Conservation (phyloP, 495 filamentous ascomycete species). For the Penicillium samsonianum region DNA sequence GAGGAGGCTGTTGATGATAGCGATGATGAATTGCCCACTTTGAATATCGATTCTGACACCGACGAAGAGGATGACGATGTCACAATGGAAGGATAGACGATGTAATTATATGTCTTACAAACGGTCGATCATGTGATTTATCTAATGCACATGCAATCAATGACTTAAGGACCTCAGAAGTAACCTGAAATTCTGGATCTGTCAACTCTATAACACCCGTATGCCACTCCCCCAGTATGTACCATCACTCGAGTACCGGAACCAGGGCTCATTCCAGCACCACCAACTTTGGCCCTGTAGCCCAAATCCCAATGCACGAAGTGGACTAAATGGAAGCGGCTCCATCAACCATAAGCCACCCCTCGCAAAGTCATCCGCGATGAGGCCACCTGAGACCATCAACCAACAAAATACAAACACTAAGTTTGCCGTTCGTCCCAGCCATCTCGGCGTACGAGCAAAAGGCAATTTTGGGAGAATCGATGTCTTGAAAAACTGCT, state of each 20-base stretch:
- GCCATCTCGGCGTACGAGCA: slow-evolving; percentile 32
- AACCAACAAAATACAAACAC: slow-evolving; percentile 59
- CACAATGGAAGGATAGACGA: slow-evolving; percentile 31
- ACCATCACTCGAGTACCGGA: slow-evolving; percentile 51
- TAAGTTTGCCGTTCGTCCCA: slow-evolving; percentile 52
- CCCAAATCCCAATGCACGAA: slow-evolving; percentile 56
- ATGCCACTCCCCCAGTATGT: slow-evolving; percentile 69
- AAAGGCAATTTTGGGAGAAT: slow-evolving; percentile 31
- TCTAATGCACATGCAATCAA: background rate
- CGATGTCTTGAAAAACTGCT: slow-evolving; percentile 36
- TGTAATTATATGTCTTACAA: slow-evolving; percentile 4
- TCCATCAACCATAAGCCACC: slow-evolving; percentile 67
- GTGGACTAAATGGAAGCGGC: slow-evolving; percentile 64
- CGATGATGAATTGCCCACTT: slow-evolving; percentile 50
- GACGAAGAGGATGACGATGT: slow-evolving; percentile 46
- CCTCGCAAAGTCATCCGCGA: slow-evolving; percentile 62
- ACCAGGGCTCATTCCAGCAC: slow-evolving; percentile 56
- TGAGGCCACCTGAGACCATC: slow-evolving; percentile 50
- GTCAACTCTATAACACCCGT: slow-evolving; percentile 23
- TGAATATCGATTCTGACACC: slow-evolving; percentile 51
- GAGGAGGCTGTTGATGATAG: slow-evolving; percentile 42
- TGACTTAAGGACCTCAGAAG: background rate
- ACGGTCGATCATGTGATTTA: background rate
- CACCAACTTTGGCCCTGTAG: slow-evolving; percentile 52
- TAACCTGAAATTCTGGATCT: slow-evolving; percentile 10